phyloP scores from a whole-genome alignment of 805 yeast species.

The Yarrowia sp. region DNA sequence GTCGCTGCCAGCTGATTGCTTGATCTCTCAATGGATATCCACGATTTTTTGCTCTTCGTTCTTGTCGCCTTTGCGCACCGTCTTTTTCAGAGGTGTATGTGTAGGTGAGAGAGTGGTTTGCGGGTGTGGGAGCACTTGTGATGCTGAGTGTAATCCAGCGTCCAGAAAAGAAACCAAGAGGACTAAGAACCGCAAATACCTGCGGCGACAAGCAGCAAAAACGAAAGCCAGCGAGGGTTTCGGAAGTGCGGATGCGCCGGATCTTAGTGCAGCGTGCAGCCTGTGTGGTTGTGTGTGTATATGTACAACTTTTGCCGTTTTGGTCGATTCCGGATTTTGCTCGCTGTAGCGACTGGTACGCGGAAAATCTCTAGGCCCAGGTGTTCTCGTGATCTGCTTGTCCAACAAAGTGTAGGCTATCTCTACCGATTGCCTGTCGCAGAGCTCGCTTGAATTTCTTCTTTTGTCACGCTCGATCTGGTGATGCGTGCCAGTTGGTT shows the following conservation, averaged over 20 bases:
- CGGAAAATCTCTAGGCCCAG: no score
- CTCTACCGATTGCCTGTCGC: background rate
- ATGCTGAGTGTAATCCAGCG: no score
- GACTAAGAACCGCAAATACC: background rate
- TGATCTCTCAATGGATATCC: background rate
- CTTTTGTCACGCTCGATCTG: background rate
- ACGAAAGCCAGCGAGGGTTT: slow-evolving; percentile 2
- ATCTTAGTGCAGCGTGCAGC: background rate
- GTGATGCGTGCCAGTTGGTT: no score
- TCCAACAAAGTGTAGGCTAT: background rate
- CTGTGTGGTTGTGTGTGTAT: background rate
- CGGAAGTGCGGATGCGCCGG: slow-evolving; percentile 23
- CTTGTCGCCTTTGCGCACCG: background rate
- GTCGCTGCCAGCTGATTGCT: background rate
- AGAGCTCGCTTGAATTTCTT: background rate
- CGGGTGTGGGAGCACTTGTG: no score
- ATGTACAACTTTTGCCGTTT: background rate
- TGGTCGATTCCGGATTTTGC: no score
- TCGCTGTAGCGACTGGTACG: no score
- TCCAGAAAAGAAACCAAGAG: no score
- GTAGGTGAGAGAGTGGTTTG: no score
- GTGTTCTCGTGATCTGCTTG: no score
- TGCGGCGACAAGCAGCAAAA: background rate
- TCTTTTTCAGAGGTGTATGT: no score
- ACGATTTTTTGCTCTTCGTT: no score